Evolutionary conservation across 306 rosid species (phyloP).

Genomic region (Dalbergia cochinchinensis): DNA sequence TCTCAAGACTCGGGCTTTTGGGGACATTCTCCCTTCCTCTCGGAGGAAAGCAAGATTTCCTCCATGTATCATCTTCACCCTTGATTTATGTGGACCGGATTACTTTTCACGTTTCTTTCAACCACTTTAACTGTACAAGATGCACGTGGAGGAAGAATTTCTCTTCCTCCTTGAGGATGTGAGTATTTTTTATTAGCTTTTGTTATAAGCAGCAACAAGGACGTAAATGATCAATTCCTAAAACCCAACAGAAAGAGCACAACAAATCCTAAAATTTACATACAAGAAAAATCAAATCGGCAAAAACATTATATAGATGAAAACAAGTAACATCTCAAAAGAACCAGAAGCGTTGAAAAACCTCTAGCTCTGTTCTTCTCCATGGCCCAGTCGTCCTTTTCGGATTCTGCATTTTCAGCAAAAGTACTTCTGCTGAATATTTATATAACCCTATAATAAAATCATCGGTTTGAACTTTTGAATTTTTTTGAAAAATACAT

Average conservation of each 20-base stretch:
- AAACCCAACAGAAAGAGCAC: background rate
- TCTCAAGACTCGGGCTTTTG: no score
- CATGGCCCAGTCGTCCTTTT: background rate
- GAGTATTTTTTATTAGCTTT: no score
- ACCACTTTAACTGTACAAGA: no score
- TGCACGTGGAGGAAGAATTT: no score
- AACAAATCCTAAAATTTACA: background rate
- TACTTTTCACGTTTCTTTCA: no score
- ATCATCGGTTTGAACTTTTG: background rate
- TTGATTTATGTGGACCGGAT: no score
- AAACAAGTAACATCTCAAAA: background rate
- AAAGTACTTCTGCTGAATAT: background rate
- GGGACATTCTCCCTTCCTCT: no score
- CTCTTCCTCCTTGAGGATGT: no score
- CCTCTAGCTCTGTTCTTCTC: constrained; percentile 12
- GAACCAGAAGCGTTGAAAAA: background rate
- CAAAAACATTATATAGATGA: background rate
- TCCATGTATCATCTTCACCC: no score
- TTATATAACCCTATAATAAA: background rate
- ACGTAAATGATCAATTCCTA: background rate
- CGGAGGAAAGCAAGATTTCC: no score
- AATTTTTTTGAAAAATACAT: background rate
- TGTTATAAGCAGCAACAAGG: no score
- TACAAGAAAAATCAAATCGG: background rate
- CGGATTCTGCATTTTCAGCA: background rate